Base-by-base conservation (phyloP, 768 basidiomycete species). In the Mycena polygramma region DNA sequence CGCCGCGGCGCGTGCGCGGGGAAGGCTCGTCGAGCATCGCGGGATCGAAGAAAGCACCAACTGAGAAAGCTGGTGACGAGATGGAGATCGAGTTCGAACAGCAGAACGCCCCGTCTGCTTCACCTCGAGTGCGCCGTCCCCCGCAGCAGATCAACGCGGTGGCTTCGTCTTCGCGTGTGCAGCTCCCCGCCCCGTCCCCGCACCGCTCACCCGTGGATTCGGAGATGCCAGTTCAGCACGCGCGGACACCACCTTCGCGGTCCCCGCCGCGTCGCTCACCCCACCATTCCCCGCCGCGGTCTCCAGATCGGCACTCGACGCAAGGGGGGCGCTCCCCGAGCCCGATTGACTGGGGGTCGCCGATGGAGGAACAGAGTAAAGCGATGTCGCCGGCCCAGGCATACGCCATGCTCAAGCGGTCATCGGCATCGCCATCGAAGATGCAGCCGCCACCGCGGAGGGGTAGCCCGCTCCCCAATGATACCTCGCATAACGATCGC, bases 111-210 rank as follows among this genome's bases (percentile, higher is more conserved):
- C 10, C 9, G 15, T n/a, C 19, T 24, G 19, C 15, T 9, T 35
- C 37, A 6, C 30, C 30, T 19, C 35, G 22, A 41, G 17, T 53
- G 49, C 54, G 52, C 7, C 70, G 51, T 19, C 71, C 58, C 8
- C 70, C 68, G 5, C 69, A 62, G 19, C 78, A 78, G 17, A 74
- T 76, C 41, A 79, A 80, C 54, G 76, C 78, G 26, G 65, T 78
- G 43, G 78, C 79, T 1, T 80, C 80, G 7, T 81, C 80, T 7
- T 81, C 80, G 39, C 58, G 65, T 39, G 59, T 67, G 10, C 60
- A 57, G 45, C 57, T 72, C 36, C 24, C 68, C 15, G 39, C 67
- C 2, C 3, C 66, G 13, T 41, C 69, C 22, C 19, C 71, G 48
- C 63, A 30, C 63, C 58, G 57, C 24, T 24, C n/a, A 49, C 7